A percentile compares a stretch with the other conserved stretches of the same genome.
Conservation (phyloP, 208 protist genomes). For the Trypanosomatidae sp. region DNA sequence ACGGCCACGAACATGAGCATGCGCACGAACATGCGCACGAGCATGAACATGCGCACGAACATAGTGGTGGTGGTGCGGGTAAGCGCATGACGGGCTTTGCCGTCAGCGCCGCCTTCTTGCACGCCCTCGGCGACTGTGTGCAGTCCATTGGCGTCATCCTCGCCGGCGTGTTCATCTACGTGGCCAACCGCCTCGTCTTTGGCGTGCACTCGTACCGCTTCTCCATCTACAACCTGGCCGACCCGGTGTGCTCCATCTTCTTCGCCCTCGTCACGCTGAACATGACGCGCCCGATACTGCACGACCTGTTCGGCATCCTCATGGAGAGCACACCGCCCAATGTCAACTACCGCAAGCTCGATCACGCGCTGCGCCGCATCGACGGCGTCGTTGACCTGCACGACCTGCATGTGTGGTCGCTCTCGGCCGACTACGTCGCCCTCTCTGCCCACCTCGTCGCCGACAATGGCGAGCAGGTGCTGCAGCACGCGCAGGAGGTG, state of each 20-base stretch:
- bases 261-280: slow-evolving; percentile 84
- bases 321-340: slow-evolving; percentile 80
- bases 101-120: slow-evolving; percentile 75
- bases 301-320: slow-evolving; percentile 67
- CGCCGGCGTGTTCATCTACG: slow-evolving; percentile 70
- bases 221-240: slow-evolving; percentile 76
- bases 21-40: slow-evolving; percentile 10
- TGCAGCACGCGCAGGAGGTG: slow-evolving; percentile 50
- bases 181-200: slow-evolving; percentile 26
- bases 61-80: slow-evolving; percentile 1
- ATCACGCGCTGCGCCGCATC: slow-evolving; percentile 29
- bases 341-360: slow-evolving; percentile 39
- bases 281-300: slow-evolving; percentile 59
- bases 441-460: slow-evolving; percentile 75
- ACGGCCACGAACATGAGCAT: slow-evolving; percentile 25
- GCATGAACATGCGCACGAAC: slow-evolving; percentile 11
- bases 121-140: slow-evolving; percentile 84
- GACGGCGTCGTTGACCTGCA: slow-evolving; percentile 66
- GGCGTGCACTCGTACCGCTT: slow-evolving; percentile 23
- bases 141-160: slow-evolving; percentile 83
- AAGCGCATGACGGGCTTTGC: slow-evolving; percentile 25
- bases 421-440: slow-evolving; percentile 62
- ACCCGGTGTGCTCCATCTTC: slow-evolving; percentile 75
- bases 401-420: slow-evolving; percentile 86
- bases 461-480: slow-evolving; percentile 13